Evolutionary conservation across 352 stramenopile species (phyloP), one percentile per base, ranked within the genome.

Genomic region (Hyphochytrium catenoides): DNA sequence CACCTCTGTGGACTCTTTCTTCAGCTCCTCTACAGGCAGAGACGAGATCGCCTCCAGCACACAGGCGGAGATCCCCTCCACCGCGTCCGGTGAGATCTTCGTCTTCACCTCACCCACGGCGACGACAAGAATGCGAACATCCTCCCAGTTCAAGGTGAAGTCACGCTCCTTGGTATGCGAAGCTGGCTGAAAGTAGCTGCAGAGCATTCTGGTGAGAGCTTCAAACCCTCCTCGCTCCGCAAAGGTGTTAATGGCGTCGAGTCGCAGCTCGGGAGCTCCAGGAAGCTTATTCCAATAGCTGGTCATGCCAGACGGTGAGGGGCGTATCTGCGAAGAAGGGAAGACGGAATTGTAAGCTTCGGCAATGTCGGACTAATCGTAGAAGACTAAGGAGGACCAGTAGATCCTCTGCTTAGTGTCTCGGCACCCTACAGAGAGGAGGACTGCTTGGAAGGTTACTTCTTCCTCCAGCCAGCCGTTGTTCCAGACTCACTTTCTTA

Each of bases 1-100:
- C 0, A 60, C 56, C 32, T 87, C 73, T 25, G 60, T 81, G 14
- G 63, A 62, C 43, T 87, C 73, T 40, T 78, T 81, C 42, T 84
- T 85, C 1, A 85, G 47, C 22, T 77, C 47, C 0, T 64, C 57
- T 27, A 76, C 62, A 1, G 68, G 52, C 12, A 83, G 56, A 11
- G 60, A 63, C 22, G 54, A 57, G 21, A 63, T 56, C 38, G 71
- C 72, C 42, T 81, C 62, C 25, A 83, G 44, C n/a, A n/a, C n/a
- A n/a, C n/a, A n/a, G n/a, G n/a, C n/a, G n/a, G n/a, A n/a, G n/a
- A n/a, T n/a, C n/a, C n/a, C n/a, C n/a, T n/a, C n/a, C n/a, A n/a
- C n/a, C n/a, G n/a, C n/a, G n/a, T n/a, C n/a, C n/a, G n/a, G n/a
- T n/a, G n/a, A n/a, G n/a, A n/a, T n/a, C n/a, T n/a, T n/a, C n/a